Evolutionary conservation across 192 early-diverging fungal species (phyloP).

Genomic region (Rhizophagus sp.): DNA sequence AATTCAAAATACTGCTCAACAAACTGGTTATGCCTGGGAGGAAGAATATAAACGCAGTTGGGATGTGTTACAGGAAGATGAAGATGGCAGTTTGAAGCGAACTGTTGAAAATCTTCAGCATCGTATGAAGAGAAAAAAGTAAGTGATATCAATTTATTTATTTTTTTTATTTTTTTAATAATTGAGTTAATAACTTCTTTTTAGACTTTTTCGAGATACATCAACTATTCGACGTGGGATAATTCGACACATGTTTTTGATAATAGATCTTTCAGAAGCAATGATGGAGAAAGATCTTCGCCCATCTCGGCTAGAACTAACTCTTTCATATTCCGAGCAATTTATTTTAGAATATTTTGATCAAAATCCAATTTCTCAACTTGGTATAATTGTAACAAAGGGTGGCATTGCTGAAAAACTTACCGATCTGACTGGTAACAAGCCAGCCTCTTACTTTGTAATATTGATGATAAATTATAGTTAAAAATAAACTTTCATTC

Average conservation of each 20-base stretch:
- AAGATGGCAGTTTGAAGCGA: slow-evolving; percentile 77
- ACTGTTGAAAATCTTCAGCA: slow-evolving; percentile 73
- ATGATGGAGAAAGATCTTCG: slow-evolving; percentile 87
- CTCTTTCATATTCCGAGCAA: slow-evolving; percentile 60
- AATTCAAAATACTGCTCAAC: slow-evolving; percentile 46
- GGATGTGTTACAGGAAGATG: slow-evolving; percentile 91
- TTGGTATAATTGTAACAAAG: slow-evolving; percentile 79
- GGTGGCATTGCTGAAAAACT: slow-evolving; percentile 86
- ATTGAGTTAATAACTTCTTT: not conserved
- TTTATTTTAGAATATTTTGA: slow-evolving; percentile 92
- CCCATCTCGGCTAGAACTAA: slow-evolving; percentile 79
- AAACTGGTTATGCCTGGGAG: slow-evolving; percentile 88
- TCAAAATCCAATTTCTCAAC: slow-evolving; percentile 92
- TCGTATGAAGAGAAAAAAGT: slow-evolving; percentile 67
- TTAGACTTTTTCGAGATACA: slow-evolving; percentile 65
- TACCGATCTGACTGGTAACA: slow-evolving; percentile 76
- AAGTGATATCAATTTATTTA: not conserved
- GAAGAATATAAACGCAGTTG: slow-evolving; percentile 95
- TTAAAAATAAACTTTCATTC: not conserved
- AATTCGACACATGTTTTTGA: slow-evolving; percentile 78
- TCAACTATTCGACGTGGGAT: slow-evolving; percentile 76
- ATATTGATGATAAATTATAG: slow-evolving; percentile 1
- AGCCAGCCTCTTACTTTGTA: slow-evolving; percentile 11
- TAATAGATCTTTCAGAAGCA: slow-evolving; percentile 80
- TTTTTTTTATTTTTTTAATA: not conserved